These are phyloP conservation scores for Boletus rufocinnamomeus DNA, from an alignment of 768 basidiomycete genomes.

Conservation along the genomic window DNA sequence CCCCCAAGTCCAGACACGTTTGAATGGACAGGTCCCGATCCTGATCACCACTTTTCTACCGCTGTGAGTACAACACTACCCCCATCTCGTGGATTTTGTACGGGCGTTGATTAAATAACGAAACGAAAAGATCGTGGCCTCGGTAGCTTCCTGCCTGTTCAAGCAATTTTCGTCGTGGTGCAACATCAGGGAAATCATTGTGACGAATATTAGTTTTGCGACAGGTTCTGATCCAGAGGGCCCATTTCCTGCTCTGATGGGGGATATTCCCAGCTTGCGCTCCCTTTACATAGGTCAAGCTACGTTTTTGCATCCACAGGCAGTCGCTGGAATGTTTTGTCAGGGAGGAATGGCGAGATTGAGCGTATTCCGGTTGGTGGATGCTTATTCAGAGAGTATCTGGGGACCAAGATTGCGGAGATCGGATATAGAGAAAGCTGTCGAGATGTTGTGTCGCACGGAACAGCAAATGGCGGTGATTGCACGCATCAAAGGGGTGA, in stretches of 20 bases:
- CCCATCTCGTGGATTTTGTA: background rate
- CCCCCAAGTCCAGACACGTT: slow-evolving; percentile 47
- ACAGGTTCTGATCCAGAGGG: slow-evolving; percentile 18
- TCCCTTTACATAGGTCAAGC: slow-evolving; percentile 53
- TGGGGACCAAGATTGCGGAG: slow-evolving; percentile 57
- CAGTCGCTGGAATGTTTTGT: slow-evolving; percentile 41
- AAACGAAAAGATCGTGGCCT: slow-evolving; percentile 26
- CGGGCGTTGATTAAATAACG: background rate
- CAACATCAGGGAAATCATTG: slow-evolving; percentile 45
- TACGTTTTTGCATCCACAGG: slow-evolving; percentile 44
- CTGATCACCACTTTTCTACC: slow-evolving; percentile 62
- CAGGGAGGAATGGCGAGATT: slow-evolving; percentile 29
- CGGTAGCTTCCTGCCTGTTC: slow-evolving; percentile 28
- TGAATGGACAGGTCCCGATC: slow-evolving; percentile 61
- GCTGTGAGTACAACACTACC: slow-evolving; percentile 43
- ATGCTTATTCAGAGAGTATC: slow-evolving; percentile 56
- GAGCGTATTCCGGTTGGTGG: slow-evolving; percentile 45
- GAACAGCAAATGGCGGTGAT: slow-evolving; percentile 21
- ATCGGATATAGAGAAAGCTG: slow-evolving; percentile 47
- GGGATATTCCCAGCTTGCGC: slow-evolving; percentile 40
- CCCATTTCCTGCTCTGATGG: slow-evolving; percentile 33
- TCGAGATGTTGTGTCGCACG: slow-evolving; percentile 7
- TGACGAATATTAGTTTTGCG: slow-evolving; percentile 50
- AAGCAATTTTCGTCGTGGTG: slow-evolving; percentile 39
- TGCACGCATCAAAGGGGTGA: slow-evolving; percentile 40